These are phyloP conservation scores for Echinosophora koreensis DNA, from an alignment of 306 rosid genomes.

Conservation along the genomic window DNA sequence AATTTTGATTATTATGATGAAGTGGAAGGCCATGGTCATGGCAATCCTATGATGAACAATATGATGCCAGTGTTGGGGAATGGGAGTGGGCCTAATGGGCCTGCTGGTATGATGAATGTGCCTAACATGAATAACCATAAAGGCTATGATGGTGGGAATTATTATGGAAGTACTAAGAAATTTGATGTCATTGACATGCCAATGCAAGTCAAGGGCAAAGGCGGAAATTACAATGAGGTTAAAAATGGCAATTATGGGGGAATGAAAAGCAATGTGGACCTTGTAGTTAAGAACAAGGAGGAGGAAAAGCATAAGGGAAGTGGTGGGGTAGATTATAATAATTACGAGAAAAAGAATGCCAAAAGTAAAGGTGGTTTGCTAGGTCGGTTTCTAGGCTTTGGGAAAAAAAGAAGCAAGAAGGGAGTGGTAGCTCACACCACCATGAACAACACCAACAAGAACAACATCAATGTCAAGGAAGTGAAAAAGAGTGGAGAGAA, in stretches of 20 bases:
- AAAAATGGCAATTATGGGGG: constrained; percentile 52
- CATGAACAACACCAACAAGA: constrained; percentile 29
- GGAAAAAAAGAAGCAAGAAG: constrained; percentile 53
- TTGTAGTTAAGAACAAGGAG: constrained; percentile 31
- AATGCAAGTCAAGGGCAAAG: constrained; percentile 49
- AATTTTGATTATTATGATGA: too few species aligned
- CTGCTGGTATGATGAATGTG: constrained; percentile 50
- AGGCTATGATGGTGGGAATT: constrained; percentile 47
- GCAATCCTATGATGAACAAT: constrained; percentile 9
- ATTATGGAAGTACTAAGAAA: constrained; percentile 52
- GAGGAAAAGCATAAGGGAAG: constrained; percentile 43
- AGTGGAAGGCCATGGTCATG: background rate
- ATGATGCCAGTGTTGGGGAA: constrained; percentile 18
- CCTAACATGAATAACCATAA: constrained; percentile 54
- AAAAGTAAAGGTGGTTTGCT: constrained; percentile 49
- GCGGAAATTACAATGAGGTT: constrained; percentile 42
- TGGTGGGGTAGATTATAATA: background rate
- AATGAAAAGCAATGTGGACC: constrained; percentile 43
- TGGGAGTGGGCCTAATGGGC: constrained; percentile 46
- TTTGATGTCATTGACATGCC: constrained; percentile 62
- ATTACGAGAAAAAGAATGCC: constrained; percentile 32
- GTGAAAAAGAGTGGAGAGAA: constrained; percentile 51
- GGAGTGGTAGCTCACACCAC: constrained; percentile 32
- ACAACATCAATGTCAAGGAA: constrained; percentile 34
- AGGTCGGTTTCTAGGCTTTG: constrained; percentile 53